Percentiles rank a stretch among this genome's conserved stretches.
Conservation (phyloP, 768 basidiomycete species). For the Kwoniella bestiolae region DNA sequence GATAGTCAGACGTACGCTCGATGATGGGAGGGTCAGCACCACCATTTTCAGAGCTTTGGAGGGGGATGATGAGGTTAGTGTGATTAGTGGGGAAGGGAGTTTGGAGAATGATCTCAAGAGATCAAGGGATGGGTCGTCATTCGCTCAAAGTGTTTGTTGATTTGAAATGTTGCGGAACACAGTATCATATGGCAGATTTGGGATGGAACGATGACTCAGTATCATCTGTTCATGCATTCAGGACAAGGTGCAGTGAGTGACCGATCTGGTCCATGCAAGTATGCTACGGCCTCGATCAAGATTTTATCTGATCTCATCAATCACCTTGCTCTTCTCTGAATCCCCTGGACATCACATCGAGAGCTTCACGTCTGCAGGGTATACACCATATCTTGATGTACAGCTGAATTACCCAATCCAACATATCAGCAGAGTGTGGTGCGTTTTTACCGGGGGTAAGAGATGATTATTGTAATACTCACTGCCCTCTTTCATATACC, state of each 20-base stretch:
- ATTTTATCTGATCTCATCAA: too few species aligned
- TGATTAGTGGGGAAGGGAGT: background rate
- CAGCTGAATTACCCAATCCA: background rate
- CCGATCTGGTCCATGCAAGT: too few species aligned
- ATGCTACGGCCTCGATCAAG: too few species aligned
- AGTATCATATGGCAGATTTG: too few species aligned
- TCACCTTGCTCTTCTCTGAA: too few species aligned
- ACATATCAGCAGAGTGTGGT: background rate
- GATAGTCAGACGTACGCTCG: background rate
- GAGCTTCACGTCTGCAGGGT: too few species aligned
- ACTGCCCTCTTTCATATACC: slow-evolving; percentile 32
- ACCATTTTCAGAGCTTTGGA: background rate
- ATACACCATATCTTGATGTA: slow-evolving; percentile 21
- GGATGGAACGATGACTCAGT: too few species aligned
- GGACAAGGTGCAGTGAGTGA: too few species aligned
- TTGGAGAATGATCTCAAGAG: background rate
- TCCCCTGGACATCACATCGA: too few species aligned
- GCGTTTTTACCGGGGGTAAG: background rate
- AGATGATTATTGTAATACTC: slow-evolving; percentile 6
- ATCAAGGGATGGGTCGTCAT: background rate
- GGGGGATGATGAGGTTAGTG: background rate
- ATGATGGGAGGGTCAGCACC: background rate
- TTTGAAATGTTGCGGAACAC: too few species aligned
- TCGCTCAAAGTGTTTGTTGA: too few species aligned
- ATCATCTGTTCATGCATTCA: too few species aligned